phyloP scores from a whole-genome alignment of 345 rosid species.

The Passiflora organensis region DNA sequence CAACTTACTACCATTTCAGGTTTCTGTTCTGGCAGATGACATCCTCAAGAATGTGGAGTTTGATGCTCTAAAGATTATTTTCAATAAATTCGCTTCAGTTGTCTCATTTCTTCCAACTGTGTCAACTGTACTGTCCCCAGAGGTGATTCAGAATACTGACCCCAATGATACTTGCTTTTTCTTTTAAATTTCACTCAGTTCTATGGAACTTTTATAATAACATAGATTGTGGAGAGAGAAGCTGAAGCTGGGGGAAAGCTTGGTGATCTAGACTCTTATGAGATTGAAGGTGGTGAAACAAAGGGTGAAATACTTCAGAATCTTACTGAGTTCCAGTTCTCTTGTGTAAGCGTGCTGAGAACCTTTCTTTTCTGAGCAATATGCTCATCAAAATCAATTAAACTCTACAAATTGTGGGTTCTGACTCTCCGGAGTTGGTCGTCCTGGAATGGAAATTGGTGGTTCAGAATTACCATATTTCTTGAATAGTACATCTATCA shows the following conservation, averaged over 20 bases:
- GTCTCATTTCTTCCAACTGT: slow-evolving; percentile 73
- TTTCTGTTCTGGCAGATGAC: slow-evolving; percentile 94
- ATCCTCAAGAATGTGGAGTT: slow-evolving; percentile 85
- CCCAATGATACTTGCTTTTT: background rate
- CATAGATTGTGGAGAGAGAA: slow-evolving; percentile 62
- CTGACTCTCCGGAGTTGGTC: too few relatives aligned
- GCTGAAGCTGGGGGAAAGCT: slow-evolving; percentile 83
- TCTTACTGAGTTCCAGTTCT: slow-evolving; percentile 89
- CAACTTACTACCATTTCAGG: slow-evolving; percentile 42
- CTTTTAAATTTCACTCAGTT: slow-evolving; percentile 7
- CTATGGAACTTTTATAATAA: slow-evolving; percentile 9
- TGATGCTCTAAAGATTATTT: slow-evolving; percentile 86
- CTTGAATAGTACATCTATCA: too few relatives aligned
- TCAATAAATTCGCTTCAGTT: slow-evolving; percentile 83
- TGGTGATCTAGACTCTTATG: slow-evolving; percentile 87
- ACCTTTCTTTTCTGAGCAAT: background rate
- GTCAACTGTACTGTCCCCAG: slow-evolving; percentile 83
- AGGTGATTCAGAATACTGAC: slow-evolving; percentile 38
- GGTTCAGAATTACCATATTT: too few relatives aligned
- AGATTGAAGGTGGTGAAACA: slow-evolving; percentile 95
- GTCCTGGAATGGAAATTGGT: too few relatives aligned
- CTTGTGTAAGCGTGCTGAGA: slow-evolving; percentile 64
- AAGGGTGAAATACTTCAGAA: slow-evolving; percentile 92
- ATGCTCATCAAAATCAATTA: too few relatives aligned
- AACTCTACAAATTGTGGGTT: too few relatives aligned